phyloP scores from a whole-genome alignment of 2,329 filamentous ascomycete species.

The Fusarium sp. region DNA sequence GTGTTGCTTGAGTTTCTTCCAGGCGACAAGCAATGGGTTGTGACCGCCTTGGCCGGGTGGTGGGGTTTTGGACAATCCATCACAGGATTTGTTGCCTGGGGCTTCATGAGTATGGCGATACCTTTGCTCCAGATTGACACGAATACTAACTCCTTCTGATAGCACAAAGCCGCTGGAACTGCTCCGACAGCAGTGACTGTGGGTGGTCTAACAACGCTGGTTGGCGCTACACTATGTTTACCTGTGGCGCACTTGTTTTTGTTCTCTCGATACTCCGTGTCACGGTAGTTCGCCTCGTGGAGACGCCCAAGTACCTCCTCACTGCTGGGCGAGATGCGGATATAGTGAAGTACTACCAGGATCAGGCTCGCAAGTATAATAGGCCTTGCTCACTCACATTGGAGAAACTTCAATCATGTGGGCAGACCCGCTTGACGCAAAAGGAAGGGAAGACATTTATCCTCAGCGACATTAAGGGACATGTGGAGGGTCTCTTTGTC shows the following conservation, averaged over 20 bases:
- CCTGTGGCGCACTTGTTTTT: conserved; percentile 18
- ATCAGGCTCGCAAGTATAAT: conserved; percentile 7
- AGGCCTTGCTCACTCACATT: conserved; percentile 12
- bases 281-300: neutral
- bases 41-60: conserved; percentile 21
- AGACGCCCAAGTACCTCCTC: conserved; percentile 25
- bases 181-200: neutral
- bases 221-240: conserved; percentile 32
- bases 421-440: conserved; percentile 49
- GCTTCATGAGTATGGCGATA: neutral
- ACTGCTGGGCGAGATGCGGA: conserved; percentile 6
- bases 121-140: neutral
- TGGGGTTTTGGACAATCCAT: conserved; percentile 22
- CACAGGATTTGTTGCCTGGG: conserved; percentile 23
- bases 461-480: neutral
- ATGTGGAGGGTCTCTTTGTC: conserved; percentile 13
- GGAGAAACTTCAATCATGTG: conserved; percentile 11
- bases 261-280: conserved; percentile 16
- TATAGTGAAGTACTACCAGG: conserved; percentile 8
- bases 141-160: neutral
- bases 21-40: conserved; percentile 11
- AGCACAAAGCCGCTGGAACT: conserved; percentile 8
- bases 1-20: conserved; percentile 26
- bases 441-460: conserved; percentile 39
- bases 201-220: conserved; percentile 1